These are phyloP conservation scores for Calocybe gangraenosa DNA, from an alignment of 768 basidiomycete genomes.

Conservation along the genomic window DNA sequence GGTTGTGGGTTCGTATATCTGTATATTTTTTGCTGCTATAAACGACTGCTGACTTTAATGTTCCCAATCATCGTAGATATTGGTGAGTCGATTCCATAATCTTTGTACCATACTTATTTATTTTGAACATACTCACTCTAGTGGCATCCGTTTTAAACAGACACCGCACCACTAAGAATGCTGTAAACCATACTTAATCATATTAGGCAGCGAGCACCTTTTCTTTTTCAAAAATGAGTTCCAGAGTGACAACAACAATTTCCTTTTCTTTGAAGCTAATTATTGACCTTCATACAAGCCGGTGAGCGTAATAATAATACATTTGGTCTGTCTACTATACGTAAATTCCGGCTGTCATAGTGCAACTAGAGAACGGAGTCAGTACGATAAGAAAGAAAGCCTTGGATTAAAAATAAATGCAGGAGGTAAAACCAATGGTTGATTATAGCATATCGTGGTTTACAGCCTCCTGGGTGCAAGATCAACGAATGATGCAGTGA, in stretches of 20 bases:
- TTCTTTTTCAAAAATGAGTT: background rate
- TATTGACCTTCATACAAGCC: constrained; percentile 24
- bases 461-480: constrained; percentile 41
- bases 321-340: constrained; percentile 47
- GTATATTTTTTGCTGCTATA: too few species aligned
- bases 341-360: constrained; percentile 43
- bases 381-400: constrained; percentile 32
- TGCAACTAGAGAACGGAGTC: constrained; percentile 39
- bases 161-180: constrained; percentile 66
- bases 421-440: constrained; percentile 30
- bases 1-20: constrained; percentile 69
- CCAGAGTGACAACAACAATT: background rate
- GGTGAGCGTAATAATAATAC: constrained; percentile 53
- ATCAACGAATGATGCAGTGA: constrained; percentile 24
- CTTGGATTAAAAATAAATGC: constrained; percentile 24
- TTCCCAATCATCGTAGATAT: constrained; percentile 24
- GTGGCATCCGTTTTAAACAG: constrained; percentile 89
- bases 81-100: constrained; percentile 25
- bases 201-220: too few species aligned
- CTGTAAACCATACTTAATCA: background rate
- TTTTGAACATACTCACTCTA: constrained; percentile 27
- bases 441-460: constrained; percentile 33
- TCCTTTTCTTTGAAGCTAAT: constrained; percentile 11
- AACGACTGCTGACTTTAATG: constrained; percentile 1
- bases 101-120: background rate